Evolutionary conservation across 2,329 filamentous ascomycete genomes (phyloP).

Genomic region (Penicillium verrucosum): DNA sequence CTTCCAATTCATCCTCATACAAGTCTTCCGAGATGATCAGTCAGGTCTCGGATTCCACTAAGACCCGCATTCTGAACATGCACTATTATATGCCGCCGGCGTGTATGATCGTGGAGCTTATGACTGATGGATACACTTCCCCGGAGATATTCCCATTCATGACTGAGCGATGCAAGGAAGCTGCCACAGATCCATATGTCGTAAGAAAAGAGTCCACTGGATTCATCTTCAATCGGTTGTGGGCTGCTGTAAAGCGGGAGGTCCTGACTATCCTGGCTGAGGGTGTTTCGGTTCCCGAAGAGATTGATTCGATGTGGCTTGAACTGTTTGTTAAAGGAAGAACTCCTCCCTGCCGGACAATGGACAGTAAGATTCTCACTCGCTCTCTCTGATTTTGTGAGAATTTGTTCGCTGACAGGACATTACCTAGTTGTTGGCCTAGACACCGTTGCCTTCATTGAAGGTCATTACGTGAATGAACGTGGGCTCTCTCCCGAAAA

Average conservation of each 20-base stretch:
- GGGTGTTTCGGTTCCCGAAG: constrained; percentile 48
- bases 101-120: constrained; percentile 51
- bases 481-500: constrained; percentile 41
- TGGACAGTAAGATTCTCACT: constrained; percentile 39
- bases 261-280: constrained; percentile 50
- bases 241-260: constrained; percentile 57
- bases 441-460: constrained; percentile 54
- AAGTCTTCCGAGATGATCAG: constrained; percentile 48
- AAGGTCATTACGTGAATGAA: constrained; percentile 53
- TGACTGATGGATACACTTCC: constrained; percentile 50
- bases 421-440: constrained; percentile 43
- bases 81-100: constrained; percentile 53
- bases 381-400: neutral
- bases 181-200: constrained; percentile 42
- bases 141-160: constrained; percentile 47
- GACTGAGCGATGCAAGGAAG: constrained; percentile 39
- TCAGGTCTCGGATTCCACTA: constrained; percentile 40
- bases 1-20: constrained; percentile 53
- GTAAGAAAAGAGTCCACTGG: constrained; percentile 51
- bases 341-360: constrained; percentile 38
- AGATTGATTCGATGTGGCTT: constrained; percentile 50
- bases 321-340: constrained; percentile 38
- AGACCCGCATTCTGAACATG: constrained; percentile 47
- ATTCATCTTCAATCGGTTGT: constrained; percentile 54
- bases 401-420: neutral